Evolutionary conservation across 352 stramenopile species (phyloP).

Genomic region (Pythium guiyangense): DNA sequence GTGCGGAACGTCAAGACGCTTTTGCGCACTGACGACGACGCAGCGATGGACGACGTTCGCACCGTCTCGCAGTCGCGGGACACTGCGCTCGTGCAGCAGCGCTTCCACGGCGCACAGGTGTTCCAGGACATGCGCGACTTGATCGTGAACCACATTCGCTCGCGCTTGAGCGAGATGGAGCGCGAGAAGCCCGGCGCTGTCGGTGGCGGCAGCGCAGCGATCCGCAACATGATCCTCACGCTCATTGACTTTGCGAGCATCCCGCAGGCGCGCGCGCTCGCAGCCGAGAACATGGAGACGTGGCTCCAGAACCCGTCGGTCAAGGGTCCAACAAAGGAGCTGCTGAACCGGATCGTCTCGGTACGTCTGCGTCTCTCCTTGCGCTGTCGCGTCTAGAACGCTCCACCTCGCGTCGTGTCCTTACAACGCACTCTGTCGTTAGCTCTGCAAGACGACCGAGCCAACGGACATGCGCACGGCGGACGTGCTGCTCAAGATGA

Average conservation of each 20-base stretch:
- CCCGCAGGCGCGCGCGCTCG: constrained; percentile 51
- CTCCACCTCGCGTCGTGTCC: background rate
- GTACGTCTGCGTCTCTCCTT: constrained; percentile 10
- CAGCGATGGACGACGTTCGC: constrained; percentile 7
- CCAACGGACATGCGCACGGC: constrained; percentile 53
- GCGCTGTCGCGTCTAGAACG: background rate
- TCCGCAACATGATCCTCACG: constrained; percentile 75
- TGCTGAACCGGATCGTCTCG: constrained; percentile 66
- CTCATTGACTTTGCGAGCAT: constrained; percentile 62
- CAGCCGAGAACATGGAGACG: constrained; percentile 70
- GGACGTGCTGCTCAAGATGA: constrained; percentile 76
- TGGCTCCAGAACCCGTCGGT: constrained; percentile 81
- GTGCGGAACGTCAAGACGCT: constrained; percentile 79
- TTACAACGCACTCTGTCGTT: background rate
- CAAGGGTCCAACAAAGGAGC: constrained; percentile 62
- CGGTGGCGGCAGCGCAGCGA: constrained; percentile 39
- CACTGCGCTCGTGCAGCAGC: constrained; percentile 25
- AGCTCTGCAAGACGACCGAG: constrained; percentile 61
- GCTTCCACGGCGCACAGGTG: constrained; percentile 39
- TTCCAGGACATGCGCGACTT: constrained; percentile 52
- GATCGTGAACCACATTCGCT: constrained; percentile 64
- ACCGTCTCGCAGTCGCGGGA: background rate
- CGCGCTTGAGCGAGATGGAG: constrained; percentile 57
- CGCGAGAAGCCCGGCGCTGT: constrained; percentile 41
- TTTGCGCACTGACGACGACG: constrained; percentile 17